phyloP scores from a whole-genome alignment of 352 stramenopile species.

The Phytophthora pinifolia region DNA sequence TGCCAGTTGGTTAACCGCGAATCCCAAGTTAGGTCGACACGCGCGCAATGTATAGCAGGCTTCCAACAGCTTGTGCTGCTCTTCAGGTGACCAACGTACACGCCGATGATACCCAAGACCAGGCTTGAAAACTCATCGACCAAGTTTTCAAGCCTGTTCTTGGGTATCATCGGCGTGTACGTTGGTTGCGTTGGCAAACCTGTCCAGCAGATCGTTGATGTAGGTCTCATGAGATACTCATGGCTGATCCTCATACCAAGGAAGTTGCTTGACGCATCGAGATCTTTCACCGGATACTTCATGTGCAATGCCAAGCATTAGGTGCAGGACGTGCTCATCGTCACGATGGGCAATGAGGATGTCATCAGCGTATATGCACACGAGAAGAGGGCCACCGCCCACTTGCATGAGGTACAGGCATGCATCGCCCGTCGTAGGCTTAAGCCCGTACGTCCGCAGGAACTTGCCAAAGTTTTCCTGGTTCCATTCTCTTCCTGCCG shows the following conservation, averaged over 20 bases:
- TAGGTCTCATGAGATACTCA: neutral
- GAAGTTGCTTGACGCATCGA: neutral
- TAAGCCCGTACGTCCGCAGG: neutral
- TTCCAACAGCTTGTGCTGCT: too few relatives aligned
- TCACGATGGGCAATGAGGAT: slow-evolving; percentile 2
- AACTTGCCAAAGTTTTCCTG: neutral
- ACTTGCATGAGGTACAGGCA: neutral
- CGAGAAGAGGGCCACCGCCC: neutral
- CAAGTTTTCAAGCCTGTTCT: slow-evolving; percentile 1
- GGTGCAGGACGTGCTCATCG: neutral
- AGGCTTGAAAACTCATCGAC: too few relatives aligned
- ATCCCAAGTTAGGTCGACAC: too few relatives aligned
- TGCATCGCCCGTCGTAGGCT: neutral
- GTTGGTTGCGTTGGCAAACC: neutral
- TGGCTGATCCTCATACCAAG: neutral
- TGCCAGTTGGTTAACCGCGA: too few relatives aligned
- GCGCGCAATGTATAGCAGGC: too few relatives aligned
- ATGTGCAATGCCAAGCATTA: neutral
- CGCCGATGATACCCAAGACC: too few relatives aligned
- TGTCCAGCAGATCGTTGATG: slow-evolving; percentile 1
- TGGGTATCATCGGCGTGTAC: neutral
- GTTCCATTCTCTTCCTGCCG: slow-evolving; percentile 4
- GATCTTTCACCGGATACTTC: neutral
- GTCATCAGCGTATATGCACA: slow-evolving; percentile 11
- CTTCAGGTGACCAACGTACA: too few relatives aligned